Base-by-base conservation (phyloP, 2,329 filamentous ascomycete species). In the Dendrostoma leiphaemia region DNA sequence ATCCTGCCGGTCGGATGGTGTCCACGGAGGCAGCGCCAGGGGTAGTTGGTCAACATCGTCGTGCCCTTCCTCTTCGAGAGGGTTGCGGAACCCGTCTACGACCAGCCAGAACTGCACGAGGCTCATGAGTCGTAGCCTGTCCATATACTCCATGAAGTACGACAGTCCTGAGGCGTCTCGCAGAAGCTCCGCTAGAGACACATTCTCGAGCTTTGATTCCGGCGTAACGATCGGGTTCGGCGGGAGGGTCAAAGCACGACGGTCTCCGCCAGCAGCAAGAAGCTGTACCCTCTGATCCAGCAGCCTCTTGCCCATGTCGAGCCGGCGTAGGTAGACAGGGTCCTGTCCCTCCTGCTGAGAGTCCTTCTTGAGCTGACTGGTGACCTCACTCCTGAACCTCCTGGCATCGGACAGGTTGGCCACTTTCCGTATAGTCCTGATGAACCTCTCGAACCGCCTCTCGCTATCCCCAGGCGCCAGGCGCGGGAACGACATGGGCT, bases 101-200 rank as follows among this genome's bases (percentile, higher is more conserved):
- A 97, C 94, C 37, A 99, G 86, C 91, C 93, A 99, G 70, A 97
- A 99, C 65, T 99, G 94, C 6, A 99, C 92, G 44, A 97, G 75
- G 13, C 89, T 82, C 87, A 97, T 93, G 24, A 93, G 78, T 15
- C 82, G 81, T 67, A 92, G 89, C 38, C 94, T 86, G 68, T 99
- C 94, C 94, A 99, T 99, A 65, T 91, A 97, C 68, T 99, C 94
- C 94, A 99, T 99, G 73, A 99, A 97, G 68, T 96, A 99, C 2
- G 94, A 97, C 8, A 99, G 78, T 0, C 91, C 93, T 1, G 93
- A 89, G 2, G 94, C 84, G 69, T 95, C 91, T 61, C 92, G 88
- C 54, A 99, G 78, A n/a, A 99, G 79, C 60, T 97, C 91, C 12
- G 86, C 83, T 2, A 97, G 76, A 1, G 89, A 86, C 7, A 88